Base-by-base conservation (phyloP, 2,329 filamentous ascomycete species). In the Colletotrichum noveboracense region DNA sequence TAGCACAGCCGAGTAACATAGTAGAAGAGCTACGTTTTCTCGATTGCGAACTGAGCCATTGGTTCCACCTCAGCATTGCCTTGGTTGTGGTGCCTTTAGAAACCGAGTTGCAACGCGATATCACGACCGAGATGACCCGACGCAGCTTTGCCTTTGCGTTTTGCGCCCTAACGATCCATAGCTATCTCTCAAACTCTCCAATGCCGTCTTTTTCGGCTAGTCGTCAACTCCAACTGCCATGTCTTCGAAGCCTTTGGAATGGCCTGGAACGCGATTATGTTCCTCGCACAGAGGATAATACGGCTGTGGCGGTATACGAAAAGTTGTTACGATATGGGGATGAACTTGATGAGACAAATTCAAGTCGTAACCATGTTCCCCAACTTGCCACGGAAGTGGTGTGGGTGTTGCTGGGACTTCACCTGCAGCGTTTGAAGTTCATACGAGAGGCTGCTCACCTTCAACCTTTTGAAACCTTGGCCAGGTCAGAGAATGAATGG, bases 401-500 rank as follows among this genome's bases (percentile, higher is more conserved):
- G 13, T 64, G 61, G 61, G 34, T 64, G 14, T 16, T 38, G 21
- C 5, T 64, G 7, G 61, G 34, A 26, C 24, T 36, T 38, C n/a
- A 21, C 7, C 21, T 38, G n/a, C 28, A 24, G 32, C 61, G 32
- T n/a, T 5, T 64, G 32, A 26, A 32, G 32, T 10, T 64, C 4
- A 9, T 0, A 26, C 6, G 14, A 21, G 61, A 64, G 3, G 61
- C 61, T 21, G 28, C 34, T 2, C 30, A 43, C 1, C 18, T 64
- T 64, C n/a, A 3, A 21, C 7, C 34, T 24, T 64, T 64, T 18
- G 32, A 36, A 43, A 9, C 10, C 4, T 1, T 18, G 7, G 32
- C 30, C 2, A n/a, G n/a, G 14, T 64, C 0, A 32, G 34, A 64
- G 61, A 1, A 0, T 26, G 30, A 28, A 0, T 8, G 8, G 10